A percentile compares a stretch with the other conserved stretches of the same genome.
These are phyloP conservation scores for Metschnikowia henanensis DNA, from an alignment of 805 yeast species.

Conservation along the genomic window DNA sequence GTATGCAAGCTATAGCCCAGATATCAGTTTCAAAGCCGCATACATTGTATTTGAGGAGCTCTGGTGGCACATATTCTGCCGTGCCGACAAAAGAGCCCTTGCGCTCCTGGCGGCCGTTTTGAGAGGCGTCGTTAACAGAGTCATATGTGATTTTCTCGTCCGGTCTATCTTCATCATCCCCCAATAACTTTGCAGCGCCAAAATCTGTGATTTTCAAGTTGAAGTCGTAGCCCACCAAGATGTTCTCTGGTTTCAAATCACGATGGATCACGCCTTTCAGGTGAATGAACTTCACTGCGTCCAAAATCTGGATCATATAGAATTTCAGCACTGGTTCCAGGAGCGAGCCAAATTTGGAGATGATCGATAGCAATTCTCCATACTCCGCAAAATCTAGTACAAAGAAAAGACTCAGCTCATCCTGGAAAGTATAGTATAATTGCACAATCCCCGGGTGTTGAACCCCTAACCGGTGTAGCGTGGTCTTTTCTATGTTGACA, in stretches of 20 bases:
- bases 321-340: constrained; percentile 75
- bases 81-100: constrained; percentile 89
- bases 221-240: constrained; percentile 80
- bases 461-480: constrained; percentile 81
- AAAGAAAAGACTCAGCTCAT: constrained; percentile 80
- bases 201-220: constrained; percentile 92
- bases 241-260: constrained; percentile 94
- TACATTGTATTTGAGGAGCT: constrained; percentile 69
- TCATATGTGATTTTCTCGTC: constrained; percentile 34
- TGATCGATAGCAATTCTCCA: constrained; percentile 85
- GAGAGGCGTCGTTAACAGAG: constrained; percentile 28
- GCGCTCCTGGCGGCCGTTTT: constrained; percentile 21
- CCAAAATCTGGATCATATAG: constrained; percentile 85
- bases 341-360: constrained; percentile 75
- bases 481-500: constrained; percentile 92
- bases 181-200: constrained; percentile 90
- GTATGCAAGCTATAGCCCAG: constrained; percentile 94
- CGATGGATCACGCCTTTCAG: constrained; percentile 88
- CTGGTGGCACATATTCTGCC: constrained; percentile 96
- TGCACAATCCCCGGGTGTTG: constrained; percentile 93
- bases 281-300: constrained; percentile 88
- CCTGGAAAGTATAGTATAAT: constrained; percentile 92
- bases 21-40: constrained; percentile 84
- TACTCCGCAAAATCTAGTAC: constrained; percentile 93
- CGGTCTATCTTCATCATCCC: constrained; percentile 31